Evolutionary conservation across 169 alveolate genomes (phyloP).

Genomic region (Cystoisospora suis): DNA sequence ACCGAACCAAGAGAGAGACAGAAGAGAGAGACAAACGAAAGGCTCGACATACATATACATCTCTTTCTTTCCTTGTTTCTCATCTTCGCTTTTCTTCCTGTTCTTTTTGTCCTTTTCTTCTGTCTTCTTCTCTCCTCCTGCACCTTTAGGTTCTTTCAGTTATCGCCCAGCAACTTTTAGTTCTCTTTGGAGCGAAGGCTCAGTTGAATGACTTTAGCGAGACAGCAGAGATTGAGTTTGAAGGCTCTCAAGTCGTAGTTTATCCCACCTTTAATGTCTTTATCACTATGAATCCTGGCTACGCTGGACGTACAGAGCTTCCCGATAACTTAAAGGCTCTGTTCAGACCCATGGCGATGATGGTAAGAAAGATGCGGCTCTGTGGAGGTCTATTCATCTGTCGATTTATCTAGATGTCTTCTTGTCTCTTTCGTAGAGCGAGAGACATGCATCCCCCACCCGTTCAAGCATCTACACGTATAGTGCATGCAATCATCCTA

Average conservation of each 20-base stretch:
- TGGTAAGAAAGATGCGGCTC: constrained; percentile 75
- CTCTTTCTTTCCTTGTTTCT: too few relatives aligned
- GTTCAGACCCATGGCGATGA: constrained; percentile 96
- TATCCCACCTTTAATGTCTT: constrained; percentile 94
- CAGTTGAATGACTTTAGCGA: constrained; percentile 28
- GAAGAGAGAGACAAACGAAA: too few relatives aligned
- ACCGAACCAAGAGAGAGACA: too few relatives aligned
- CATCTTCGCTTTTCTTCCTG: too few relatives aligned
- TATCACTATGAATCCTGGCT: constrained; percentile 97
- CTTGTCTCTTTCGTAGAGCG: background rate
- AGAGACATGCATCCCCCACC: background rate
- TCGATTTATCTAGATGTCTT: background rate
- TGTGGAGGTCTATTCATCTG: background rate
- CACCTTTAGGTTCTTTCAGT: constrained; percentile 88
- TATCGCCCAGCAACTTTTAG: constrained; percentile 87
- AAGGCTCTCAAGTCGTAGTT: constrained; percentile 88
- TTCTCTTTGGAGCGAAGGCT: constrained; percentile 64
- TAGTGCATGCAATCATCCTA: background rate
- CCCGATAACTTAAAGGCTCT: constrained; percentile 96
- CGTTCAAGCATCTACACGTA: background rate
- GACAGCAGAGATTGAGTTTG: constrained; percentile 86
- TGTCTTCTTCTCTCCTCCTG: background rate
- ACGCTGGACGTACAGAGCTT: constrained; percentile 95
- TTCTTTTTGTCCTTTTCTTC: background rate
- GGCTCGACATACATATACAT: too few relatives aligned